Base-by-base conservation (phyloP, 371 early-diverging fungal genomes). In the Saksenaea vasiformis region DNA sequence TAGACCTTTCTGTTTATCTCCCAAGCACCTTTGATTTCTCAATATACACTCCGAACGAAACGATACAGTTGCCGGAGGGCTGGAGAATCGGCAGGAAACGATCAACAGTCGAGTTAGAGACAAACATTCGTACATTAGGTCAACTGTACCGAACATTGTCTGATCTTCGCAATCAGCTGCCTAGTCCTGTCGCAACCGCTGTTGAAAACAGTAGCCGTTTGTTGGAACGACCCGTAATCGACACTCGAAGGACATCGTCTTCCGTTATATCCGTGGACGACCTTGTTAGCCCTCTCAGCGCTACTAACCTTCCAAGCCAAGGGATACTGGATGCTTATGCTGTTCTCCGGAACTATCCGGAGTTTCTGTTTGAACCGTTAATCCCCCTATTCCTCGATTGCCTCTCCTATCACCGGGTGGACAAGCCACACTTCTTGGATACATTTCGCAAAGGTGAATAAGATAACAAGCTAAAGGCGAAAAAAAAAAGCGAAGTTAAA, bases 91-190 rank as follows among this genome's bases (percentile, higher is more conserved):
- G 63, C 10, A 39, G 66, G n/a, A 73, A 61, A 28, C 53, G 66
- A 39, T 74, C 75, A 22, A 58, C 69, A 0, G 61, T 74, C 53
- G 69, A 74, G 61, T 26, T 74, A 0, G 71, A 71, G 14, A 74
- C 75, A 1, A 74, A 74, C 54, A 74, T 74, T 31, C 69, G 69
- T n/a, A 74, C 75, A n/a, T 60, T 74, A 2, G 69, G 75, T 1
- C 66, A 74, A 28, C 59, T 74, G 8, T 74, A 69, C 47, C 54
- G 65, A 3, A 64, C 71, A 9, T 54, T 74, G 8, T 56, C 64
- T 9, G 69, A 71, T 15, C 58, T 74, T 35, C 65, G 66, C 27
- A 62, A 69, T 10, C 71, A 74, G 28, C 51, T 74, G 9, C 67
- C 75, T 27, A 61, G 58, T 27, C 64, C 70, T 13, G 62, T 65